Conservation (phyloP, 768 basidiomycete genomes). For the Podaxis carcinomalis region DNA sequence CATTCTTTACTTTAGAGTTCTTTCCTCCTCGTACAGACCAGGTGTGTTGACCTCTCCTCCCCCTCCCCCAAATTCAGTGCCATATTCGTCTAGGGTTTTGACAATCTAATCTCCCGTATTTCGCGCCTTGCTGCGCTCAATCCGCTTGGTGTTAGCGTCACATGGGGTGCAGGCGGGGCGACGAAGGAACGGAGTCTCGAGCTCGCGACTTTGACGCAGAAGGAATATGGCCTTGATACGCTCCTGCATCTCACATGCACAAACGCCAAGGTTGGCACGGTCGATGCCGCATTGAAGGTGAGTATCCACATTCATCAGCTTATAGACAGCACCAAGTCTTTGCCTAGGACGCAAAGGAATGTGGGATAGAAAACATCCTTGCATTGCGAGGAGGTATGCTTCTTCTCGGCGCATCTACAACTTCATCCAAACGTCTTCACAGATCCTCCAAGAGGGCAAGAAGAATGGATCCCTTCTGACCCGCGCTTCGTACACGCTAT, state of each 20-base stretch:
- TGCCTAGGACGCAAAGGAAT: conserved; percentile 65
- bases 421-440: neutral
- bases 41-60: conserved; percentile 30
- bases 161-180: conserved; percentile 96
- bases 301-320: conserved; percentile 16
- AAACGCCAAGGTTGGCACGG: conserved; percentile 87
- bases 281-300: conserved; percentile 84
- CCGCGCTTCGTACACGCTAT: conserved; percentile 77
- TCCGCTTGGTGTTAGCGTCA: conserved; percentile 86
- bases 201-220: conserved; percentile 74
- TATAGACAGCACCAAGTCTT: neutral
- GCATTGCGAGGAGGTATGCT: conserved; percentile 84
- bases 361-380: conserved; percentile 85
- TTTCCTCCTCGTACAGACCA: conserved; percentile 95
- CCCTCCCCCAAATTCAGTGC: neutral
- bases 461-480: conserved; percentile 88
- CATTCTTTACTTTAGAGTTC: conserved; percentile 94
- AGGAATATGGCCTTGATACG: conserved; percentile 75
- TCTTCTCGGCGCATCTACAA: neutral
- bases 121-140: conserved; percentile 70
- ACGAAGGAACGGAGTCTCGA: conserved; percentile 87
- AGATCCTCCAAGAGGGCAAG: conserved; percentile 94
- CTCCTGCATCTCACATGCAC: conserved; percentile 96
- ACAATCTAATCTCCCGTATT: conserved; percentile 87
- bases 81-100: conserved; percentile 61